These are phyloP conservation scores for Curvularia verruculosa DNA, from an alignment of 2,329 filamentous ascomycete genomes.

Conservation along the genomic window DNA sequence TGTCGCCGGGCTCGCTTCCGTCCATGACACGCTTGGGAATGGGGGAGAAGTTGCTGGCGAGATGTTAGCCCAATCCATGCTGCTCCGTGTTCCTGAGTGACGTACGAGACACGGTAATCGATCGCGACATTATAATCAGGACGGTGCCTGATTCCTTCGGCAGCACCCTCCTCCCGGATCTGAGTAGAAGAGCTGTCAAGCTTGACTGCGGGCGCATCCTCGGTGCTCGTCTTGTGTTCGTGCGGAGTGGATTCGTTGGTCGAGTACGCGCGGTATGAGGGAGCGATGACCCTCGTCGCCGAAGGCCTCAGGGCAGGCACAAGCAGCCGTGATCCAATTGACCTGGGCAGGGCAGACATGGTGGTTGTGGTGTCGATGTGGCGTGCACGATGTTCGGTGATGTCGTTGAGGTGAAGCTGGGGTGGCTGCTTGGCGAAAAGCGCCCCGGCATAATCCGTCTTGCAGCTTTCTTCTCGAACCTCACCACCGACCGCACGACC, in stretches of 20 bases:
- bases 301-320: slow-evolving; percentile 40
- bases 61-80: slow-evolving; percentile 28
- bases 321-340: slow-evolving; percentile 52
- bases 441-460: slow-evolving; percentile 34
- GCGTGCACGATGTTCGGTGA: slow-evolving; percentile 22
- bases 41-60: slow-evolving; percentile 80
- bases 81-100: slow-evolving; percentile 8
- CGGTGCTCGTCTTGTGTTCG: slow-evolving; percentile 41
- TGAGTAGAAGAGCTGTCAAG: slow-evolving; percentile 53
- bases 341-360: slow-evolving; percentile 50
- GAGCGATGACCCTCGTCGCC: slow-evolving; percentile 28
- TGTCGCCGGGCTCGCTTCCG: slow-evolving; percentile 79
- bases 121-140: slow-evolving; percentile 81
- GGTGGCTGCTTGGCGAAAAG: slow-evolving; percentile 22
- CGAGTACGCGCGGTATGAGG: slow-evolving; percentile 42
- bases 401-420: slow-evolving; percentile 33
- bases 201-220: slow-evolving; percentile 46
- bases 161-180: slow-evolving; percentile 58
- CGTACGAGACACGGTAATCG: slow-evolving; percentile 92
- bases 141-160: slow-evolving; percentile 66
- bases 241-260: slow-evolving; percentile 29
- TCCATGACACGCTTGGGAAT: slow-evolving; percentile 89
- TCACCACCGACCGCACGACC: slow-evolving; percentile 38
- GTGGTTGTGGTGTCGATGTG: slow-evolving; percentile 28
- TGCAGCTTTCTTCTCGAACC: slow-evolving; percentile 41